Evolutionary conservation across 2,329 filamentous ascomycete genomes (phyloP), one percentile per base, ranked within the genome.

Genomic region (Fusarium temperatum): DNA sequence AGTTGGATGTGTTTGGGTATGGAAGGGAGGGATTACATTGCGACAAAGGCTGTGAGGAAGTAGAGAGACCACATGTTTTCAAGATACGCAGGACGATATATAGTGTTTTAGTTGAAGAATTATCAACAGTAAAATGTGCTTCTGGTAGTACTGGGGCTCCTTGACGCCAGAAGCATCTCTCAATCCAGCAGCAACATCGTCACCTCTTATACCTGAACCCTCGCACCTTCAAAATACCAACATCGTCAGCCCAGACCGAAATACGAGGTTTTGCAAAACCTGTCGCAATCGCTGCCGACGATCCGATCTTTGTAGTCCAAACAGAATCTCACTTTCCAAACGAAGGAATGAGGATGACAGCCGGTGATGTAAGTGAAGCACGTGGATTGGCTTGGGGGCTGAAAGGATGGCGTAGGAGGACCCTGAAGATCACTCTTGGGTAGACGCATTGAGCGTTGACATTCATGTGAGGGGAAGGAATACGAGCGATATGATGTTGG

Each of bases 401-500:
- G 57, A 58, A 32, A 56, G 47, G 54, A 74, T 68, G 50, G 54
- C 26, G 54, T 47, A 58, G 7, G 36, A 28, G 22, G 44, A 36
- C 57, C 48, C 56, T 66, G 65, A 45, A 14, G 39, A 73, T 66
- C 65, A 42, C 41, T 63, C 38, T 56, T 63, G 44, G 54, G 8
- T 36, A 18, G 54, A 60, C 69, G 69, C 41, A 73, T 66, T 35
- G n/a, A 42, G 64, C 20, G 36, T 48, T 45, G 28, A 36, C 24
- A 48, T 48, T 47, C n/a, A 30, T 20, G 24, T 26, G 61, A 28
- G 41, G 53, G 26, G 28, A 42, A n/a, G 32, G 17, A 65, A 73
- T 73, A 73, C 70, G 70, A 73, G 24, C n/a, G 17, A 13, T 10
- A 35, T 69, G 69, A 69, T 65, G 30, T 39, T 59, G 30, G 22